Evolutionary conservation across 2,329 filamentous ascomycete species (phyloP), one percentile per base, ranked within the genome.

Genomic region (Fusarium musae): DNA sequence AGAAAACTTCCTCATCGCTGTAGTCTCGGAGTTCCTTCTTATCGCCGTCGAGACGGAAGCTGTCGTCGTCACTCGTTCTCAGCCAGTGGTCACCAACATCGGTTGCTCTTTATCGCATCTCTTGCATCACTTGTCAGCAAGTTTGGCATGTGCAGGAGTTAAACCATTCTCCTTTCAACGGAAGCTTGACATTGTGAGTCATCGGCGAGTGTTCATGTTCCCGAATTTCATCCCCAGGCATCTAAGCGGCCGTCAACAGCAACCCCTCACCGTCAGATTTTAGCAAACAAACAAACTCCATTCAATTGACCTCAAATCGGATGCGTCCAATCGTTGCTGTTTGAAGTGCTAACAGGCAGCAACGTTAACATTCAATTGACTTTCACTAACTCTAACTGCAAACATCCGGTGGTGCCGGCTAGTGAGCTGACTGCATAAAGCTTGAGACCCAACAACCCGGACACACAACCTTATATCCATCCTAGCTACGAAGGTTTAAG

Each of bases 341-440:
- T 49, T 8, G 49, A n/a, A 28, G 40, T 49, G 17, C 11, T 15
- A 47, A 28, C 30, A 28, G 54, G n/a, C 19, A 34, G 30, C 26
- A 36, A 47, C 23, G 40, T 36, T 36, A 36, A 47, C 39, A 44
- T 15, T 21, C 9, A 30, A 30, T 58, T 47, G 26, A 49, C 53
- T 57, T 19, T 16, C 21, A 30, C 15, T 23, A 58, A 32, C 9
- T n/a, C 39, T 19, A 34, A n/a, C 17, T 57, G 30, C n/a, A 47
- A 34, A 36, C 30, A 36, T 36, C 54, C 54, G 40, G 30, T 49
- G 30, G 13, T 36, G 54, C 54, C 40, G 30, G 8, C 13, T 40
- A 21, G 50, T 63, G 66, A 39, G 63, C 66, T 69, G 64, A 69
- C 63, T 46, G 63, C 63, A 69, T 68, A 3, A 40, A 46, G 21